Evolutionary conservation across 2,329 filamentous ascomycete species (phyloP), one percentile per base, ranked within the genome.

Genomic region (Epichloe sylvatica): DNA sequence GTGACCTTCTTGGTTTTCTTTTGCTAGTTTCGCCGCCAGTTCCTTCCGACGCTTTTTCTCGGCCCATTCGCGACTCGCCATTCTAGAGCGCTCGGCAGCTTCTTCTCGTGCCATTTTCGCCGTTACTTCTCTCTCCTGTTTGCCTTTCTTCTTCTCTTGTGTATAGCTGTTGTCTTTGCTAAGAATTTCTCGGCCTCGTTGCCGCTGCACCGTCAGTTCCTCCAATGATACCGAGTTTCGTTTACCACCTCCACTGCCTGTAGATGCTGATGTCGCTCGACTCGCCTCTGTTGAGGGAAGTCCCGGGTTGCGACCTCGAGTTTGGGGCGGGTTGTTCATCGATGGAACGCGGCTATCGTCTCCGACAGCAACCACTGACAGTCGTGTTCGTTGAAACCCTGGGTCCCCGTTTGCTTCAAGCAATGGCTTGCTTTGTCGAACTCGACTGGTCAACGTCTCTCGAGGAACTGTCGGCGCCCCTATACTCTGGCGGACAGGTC

Each of bases 21-120:
- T 53, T 15, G 52, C 49, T 33, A 55, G 56, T 36, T 43, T 54
- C 38, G 57, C 43, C 25, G 58, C 56, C 40, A 54, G 45, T 49
- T 66, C 64, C 58, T 70, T 74, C 17, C 62, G 66, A 37, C 69
- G 68, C 59, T 76, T 74, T 63, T 74, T 79, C 59, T 80, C 77
- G 11, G 78, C 78, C 78, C 79, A 82, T 56, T 80, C 75, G 35
- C 78, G 72, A 55, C 77, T 77, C 51, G 75, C 70, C 59, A 71
- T 68, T 49, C 79, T 71, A 49, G 77, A 78, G 57, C 75, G 70
- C 62, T 83, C 78, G 9, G 80, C 78, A 23, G 80, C 80, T 57
- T 79, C 69, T 56, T 79, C 73, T 42, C 80, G 69, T 7, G 78
- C 78, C 49, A 68, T 58, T 57, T 73, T 77, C 13, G 78, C 73